Evolutionary conservation across 345 rosid species (phyloP), one percentile per base, ranked within the genome.

Genomic region (Hibiscus tridactylites): DNA sequence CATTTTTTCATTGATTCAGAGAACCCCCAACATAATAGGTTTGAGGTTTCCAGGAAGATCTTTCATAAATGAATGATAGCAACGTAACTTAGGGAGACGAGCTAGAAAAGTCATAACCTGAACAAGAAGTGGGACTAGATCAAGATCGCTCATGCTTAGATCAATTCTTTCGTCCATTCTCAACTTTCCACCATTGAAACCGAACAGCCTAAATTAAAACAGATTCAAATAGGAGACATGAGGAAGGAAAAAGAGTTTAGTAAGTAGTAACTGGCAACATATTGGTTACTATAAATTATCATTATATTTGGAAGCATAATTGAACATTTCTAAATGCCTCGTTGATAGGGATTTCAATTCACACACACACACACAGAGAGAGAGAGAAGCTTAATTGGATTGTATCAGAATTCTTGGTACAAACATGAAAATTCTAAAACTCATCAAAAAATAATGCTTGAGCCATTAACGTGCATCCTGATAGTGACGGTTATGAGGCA

Each of bases 71-170:
- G 29, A 68, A 63, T 58, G 49, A 68, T 57, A 16, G 65, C 47
- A 72, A 53, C 58, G 16, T 64, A 72, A 71, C 3, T 16, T 61
- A 28, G 19, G 10, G 57, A 19, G 73, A 19, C 15, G 71, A 35
- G 12, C 11, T 63, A 56, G 47, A 26, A 76, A 74, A 61, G 3
- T 59, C 4, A 26, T 16, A 73, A 92, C 99, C 99, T 95, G 99
- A 80, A 95, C 61, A 71, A 95, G 58, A 77, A 95, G 97, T 65
- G 99, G 97, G 59, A 92, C 96, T 58, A 95, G 82, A 80, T 95
- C 99, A 78, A 79, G 90, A 89, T 95, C 99, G 74, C 99, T 92
- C 99, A 95, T 95, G 85, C 99, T 86, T 65, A 95, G 96, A 79
- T 90, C 85, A 62, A 95, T 77, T 59, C 97, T 90, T 83, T 95